These are phyloP conservation scores for Ascomycota sp. DNA, from an alignment of 2,329 filamentous ascomycete species.

Conservation along the genomic window DNA sequence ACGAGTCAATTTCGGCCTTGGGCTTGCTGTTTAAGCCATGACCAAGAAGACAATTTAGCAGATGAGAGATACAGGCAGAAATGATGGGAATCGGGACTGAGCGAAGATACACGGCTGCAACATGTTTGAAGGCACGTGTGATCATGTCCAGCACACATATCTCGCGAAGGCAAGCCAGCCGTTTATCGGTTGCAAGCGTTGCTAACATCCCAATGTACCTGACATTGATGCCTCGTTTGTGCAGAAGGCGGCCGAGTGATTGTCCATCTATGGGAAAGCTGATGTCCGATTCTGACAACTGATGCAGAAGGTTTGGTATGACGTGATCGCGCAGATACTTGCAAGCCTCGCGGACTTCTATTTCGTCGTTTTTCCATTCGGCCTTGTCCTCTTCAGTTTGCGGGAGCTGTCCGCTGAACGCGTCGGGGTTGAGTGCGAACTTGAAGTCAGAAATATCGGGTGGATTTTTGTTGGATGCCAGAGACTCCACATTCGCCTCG, in stretches of 20 bases:
- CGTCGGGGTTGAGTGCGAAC: slow-evolving; percentile 81
- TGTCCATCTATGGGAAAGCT: slow-evolving; percentile 98
- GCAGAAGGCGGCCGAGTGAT: slow-evolving; percentile 66
- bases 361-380: slow-evolving; percentile 62
- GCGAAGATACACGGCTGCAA: slow-evolving; percentile 56
- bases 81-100: slow-evolving; percentile 59
- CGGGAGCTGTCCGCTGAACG: slow-evolving; percentile 76
- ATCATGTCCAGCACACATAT: slow-evolving; percentile 83
- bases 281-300: slow-evolving; percentile 76
- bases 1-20: slow-evolving; percentile 51
- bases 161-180: slow-evolving; percentile 53
- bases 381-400: slow-evolving; percentile 79
- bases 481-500: slow-evolving; percentile 14
- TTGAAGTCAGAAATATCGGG: slow-evolving; percentile 75
- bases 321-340: slow-evolving; percentile 52
- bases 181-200: slow-evolving; percentile 42
- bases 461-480: slow-evolving; percentile 24
- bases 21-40: slow-evolving; percentile 55
- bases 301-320: slow-evolving; percentile 66
- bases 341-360: slow-evolving; percentile 68
- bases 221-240: slow-evolving; percentile 93
- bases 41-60: slow-evolving; percentile 85
- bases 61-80: slow-evolving; percentile 58
- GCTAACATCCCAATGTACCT: slow-evolving; percentile 81
- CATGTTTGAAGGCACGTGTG: slow-evolving; percentile 85